phyloP scores from a whole-genome alignment of 306 rosid genomes.

The Betula pendula region DNA sequence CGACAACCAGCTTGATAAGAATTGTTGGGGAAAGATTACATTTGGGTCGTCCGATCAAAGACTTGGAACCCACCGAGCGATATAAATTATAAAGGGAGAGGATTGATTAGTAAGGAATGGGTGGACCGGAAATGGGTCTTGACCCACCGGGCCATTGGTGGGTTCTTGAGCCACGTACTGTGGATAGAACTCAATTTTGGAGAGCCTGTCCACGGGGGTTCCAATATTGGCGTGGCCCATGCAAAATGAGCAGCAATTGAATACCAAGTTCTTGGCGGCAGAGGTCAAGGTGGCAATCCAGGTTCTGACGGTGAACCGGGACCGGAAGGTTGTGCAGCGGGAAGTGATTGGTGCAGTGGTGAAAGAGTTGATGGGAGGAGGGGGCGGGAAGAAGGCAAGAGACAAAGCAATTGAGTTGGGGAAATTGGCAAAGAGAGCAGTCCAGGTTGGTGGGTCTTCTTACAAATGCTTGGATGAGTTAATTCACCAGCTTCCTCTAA shows the following conservation, averaged over 20 bases:
- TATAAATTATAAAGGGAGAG: conserved; percentile 16
- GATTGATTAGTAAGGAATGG: conserved; percentile 27
- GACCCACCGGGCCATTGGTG: conserved; percentile 28
- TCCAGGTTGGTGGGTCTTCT: conserved; percentile 37
- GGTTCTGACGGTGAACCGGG: neutral
- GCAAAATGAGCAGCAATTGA: conserved; percentile 34
- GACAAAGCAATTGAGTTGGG: conserved; percentile 31
- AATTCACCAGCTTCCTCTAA: conserved; percentile 3
- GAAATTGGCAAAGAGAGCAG: conserved; percentile 30
- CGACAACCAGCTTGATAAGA: conserved; percentile 38
- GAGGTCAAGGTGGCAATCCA: conserved; percentile 27
- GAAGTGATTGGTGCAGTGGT: conserved; percentile 25
- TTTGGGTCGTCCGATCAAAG: conserved; percentile 30
- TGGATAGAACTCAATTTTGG: conserved; percentile 43
- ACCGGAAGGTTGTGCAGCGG: conserved; percentile 1
- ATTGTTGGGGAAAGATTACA: conserved; percentile 24
- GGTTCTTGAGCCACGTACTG: conserved; percentile 45
- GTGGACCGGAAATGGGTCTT: conserved; percentile 28
- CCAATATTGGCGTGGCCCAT: conserved; percentile 44
- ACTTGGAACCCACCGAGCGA: conserved; percentile 31
- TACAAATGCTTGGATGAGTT: conserved; percentile 13
- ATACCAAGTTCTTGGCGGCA: conserved; percentile 33
- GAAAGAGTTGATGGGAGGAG: conserved; percentile 43
- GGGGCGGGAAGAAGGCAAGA: conserved; percentile 30
- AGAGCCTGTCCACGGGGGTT: conserved; percentile 31